Evolutionary conservation across 2,329 filamentous ascomycete genomes (phyloP).

Genomic region (Cladosporium austrohemisphaericum): DNA sequence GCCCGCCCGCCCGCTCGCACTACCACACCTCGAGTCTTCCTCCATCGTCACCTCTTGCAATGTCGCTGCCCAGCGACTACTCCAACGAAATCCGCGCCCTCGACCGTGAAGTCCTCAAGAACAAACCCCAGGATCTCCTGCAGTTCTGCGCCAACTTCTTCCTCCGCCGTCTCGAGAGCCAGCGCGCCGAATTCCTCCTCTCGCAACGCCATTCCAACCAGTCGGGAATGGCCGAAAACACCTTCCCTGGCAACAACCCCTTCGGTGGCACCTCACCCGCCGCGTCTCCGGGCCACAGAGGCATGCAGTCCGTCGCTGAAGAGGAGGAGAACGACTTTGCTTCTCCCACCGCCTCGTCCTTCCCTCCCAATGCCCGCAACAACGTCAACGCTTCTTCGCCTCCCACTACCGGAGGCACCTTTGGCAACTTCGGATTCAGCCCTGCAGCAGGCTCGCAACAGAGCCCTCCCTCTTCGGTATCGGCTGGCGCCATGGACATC

Average conservation of each 20-base stretch:
- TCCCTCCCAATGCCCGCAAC: slow-evolving; percentile 45
- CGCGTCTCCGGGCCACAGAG: slow-evolving; percentile 24
- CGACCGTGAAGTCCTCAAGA: slow-evolving; percentile 57
- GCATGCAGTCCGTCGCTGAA: slow-evolving; percentile 65
- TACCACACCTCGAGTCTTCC: neutral
- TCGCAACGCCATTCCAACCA: slow-evolving; percentile 45
- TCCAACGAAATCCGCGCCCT: slow-evolving; percentile 61
- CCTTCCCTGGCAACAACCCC: slow-evolving; percentile 75
- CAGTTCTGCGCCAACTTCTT: slow-evolving; percentile 71
- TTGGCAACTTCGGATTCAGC: slow-evolving; percentile 35
- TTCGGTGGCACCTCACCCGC: slow-evolving; percentile 52
- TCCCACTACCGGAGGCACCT: slow-evolving; percentile 39
- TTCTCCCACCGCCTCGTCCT: slow-evolving; percentile 61
- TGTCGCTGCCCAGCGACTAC: slow-evolving; percentile 52
- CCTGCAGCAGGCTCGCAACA: slow-evolving; percentile 19
- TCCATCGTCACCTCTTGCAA: slow-evolving; percentile 12
- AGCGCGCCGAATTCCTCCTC: slow-evolving; percentile 57
- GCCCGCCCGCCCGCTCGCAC: slow-evolving; percentile 6
- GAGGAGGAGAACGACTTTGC: slow-evolving; percentile 78
- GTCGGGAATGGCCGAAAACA: slow-evolving; percentile 64
- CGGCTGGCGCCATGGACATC: slow-evolving; percentile 44
- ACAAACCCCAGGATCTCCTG: slow-evolving; percentile 60
- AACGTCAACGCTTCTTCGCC: slow-evolving; percentile 34
- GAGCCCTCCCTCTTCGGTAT: slow-evolving; percentile 41
- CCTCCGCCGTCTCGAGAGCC: slow-evolving; percentile 60